Base-by-base conservation (phyloP, 257 asterid genomes). In the Fraxinus cuspidata region DNA sequence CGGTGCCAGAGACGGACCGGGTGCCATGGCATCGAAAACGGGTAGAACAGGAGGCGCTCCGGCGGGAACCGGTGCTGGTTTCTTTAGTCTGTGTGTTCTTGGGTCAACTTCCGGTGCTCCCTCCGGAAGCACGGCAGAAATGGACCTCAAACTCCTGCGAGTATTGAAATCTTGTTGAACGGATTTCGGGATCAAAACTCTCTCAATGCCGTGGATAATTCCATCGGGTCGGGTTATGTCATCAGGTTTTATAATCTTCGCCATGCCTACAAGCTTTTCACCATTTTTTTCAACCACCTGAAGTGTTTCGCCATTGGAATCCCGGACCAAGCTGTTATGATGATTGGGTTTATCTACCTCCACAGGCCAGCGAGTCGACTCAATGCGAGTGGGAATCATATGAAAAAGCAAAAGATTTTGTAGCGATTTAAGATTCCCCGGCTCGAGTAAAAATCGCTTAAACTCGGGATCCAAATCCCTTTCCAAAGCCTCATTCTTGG, bases 391-490 rank as follows among this genome's bases (percentile, higher is more conserved):
- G 11, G 86, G 81, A 19, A 83, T 73, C 67, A 83, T 70, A 35
- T 83, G 86, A 56, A 78, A 80, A 3, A 83, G 86, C 2, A 83
- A 47, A 7, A 83, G 81, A 5, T 80, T 79, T 69, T 83, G 86
- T 2, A 83, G 73, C 21, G 83, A 79, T 64, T 68, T 75, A 28
- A 83, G 71, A 79, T 83, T 83, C 3, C 86, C 81, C 2, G 86
- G 86, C 65, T 83, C 81, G n/a, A 83, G 78, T 42, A 83, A 49
- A 19, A 83, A 83, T 16, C 81, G 81, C 78, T 83, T 83, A 63
- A 79, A 83, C 72, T 83, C 86, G 7, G 86, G 83, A 42, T 83
- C 86, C 37, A 83, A 76, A 44, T 79, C 81, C 29, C 81, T 80
- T 35, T 83, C 83, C 68, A 83, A 51, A 32, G 86, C 83, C 60